Evolutionary conservation across 2,329 filamentous ascomycete genomes (phyloP).

Genomic region (Microcyclospora pomicola): DNA sequence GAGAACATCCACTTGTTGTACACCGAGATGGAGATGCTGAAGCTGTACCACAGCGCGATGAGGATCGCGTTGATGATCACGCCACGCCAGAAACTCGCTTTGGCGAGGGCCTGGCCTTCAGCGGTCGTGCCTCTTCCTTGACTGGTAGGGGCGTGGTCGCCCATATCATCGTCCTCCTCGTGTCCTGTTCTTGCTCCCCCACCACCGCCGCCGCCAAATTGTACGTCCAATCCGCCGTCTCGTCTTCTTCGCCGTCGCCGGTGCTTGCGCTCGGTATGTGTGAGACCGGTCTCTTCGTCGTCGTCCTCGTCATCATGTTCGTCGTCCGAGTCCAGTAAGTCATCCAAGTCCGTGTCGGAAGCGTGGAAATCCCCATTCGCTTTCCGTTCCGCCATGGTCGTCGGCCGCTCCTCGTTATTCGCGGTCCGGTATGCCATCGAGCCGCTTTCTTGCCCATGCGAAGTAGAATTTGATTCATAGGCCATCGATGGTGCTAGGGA

Average conservation of each 20-base stretch:
- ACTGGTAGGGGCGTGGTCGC: conserved; percentile 35
- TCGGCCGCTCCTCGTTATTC: too few species aligned
- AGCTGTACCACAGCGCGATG: conserved; percentile 76
- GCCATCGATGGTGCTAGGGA: too few species aligned
- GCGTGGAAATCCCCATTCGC: too few species aligned
- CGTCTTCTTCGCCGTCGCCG: conserved; percentile 50
- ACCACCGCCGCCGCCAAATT: conserved; percentile 45
- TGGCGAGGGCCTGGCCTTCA: conserved; percentile 56
- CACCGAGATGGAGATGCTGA: conserved; percentile 87
- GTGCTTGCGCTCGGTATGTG: conserved; percentile 49
- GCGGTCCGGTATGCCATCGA: too few species aligned
- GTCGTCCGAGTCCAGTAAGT: conserved; percentile 35
- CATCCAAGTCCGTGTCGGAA: conserved; percentile 41
- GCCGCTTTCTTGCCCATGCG: too few species aligned
- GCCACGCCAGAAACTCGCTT: conserved; percentile 55
- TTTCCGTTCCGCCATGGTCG: too few species aligned
- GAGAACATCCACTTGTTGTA: conserved; percentile 99
- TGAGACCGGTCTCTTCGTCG: conserved; percentile 83
- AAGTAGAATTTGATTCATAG: too few species aligned
- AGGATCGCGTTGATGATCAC: conserved; percentile 64
- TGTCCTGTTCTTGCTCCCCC: conserved; percentile 35
- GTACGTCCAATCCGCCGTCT: conserved; percentile 55
- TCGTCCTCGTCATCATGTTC: conserved; percentile 54
- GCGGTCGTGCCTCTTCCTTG: conserved; percentile 31
- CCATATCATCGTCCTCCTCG: too few species aligned